Percentiles rank a stretch among this genome's conserved stretches.
Conservation (phyloP, 306 rosid genomes). For the Quercus cerris region DNA sequence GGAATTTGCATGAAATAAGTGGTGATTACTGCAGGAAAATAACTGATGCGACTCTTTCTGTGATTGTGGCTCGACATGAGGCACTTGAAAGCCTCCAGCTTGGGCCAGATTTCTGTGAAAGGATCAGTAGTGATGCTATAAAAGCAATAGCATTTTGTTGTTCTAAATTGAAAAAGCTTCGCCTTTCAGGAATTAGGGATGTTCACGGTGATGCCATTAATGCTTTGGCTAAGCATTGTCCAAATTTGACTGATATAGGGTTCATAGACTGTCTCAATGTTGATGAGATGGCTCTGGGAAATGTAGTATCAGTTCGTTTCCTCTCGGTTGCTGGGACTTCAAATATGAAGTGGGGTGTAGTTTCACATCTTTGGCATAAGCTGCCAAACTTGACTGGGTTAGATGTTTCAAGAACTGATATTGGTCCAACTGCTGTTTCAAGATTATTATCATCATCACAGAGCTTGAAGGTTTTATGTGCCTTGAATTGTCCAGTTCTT, state of each 20-base stretch:
- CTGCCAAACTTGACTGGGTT: slow-evolving; percentile 81
- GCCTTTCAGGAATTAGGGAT: slow-evolving; percentile 89
- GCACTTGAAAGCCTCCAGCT: slow-evolving; percentile 95
- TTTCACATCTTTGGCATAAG: slow-evolving; percentile 84
- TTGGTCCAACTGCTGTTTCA: slow-evolving; percentile 71
- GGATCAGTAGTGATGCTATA: slow-evolving; percentile 97
- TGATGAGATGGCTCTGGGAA: slow-evolving; percentile 84
- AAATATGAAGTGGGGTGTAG: slow-evolving; percentile 83
- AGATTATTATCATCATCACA: slow-evolving; percentile 70
- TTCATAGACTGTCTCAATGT: slow-evolving; percentile 89
- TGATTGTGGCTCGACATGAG: slow-evolving; percentile 92
- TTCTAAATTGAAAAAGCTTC: slow-evolving; percentile 62
- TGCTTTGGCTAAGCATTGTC: slow-evolving; percentile 76
- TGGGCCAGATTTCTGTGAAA: slow-evolving; percentile 99
- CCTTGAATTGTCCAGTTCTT: slow-evolving; percentile 81
- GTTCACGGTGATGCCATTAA: slow-evolving; percentile 78
- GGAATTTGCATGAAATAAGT: slow-evolving; percentile 76
- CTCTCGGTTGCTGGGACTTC: slow-evolving; percentile 94
- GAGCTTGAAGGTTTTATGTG: slow-evolving; percentile 78
- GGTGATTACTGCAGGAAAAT: slow-evolving; percentile 97
- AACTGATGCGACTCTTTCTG: slow-evolving; percentile 95
- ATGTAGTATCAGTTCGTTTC: slow-evolving; percentile 66
- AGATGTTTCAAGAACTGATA: slow-evolving; percentile 95
- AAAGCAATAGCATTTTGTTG: slow-evolving; percentile 87
- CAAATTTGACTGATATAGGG: slow-evolving; percentile 72